Base-by-base conservation (phyloP, 1,284 basidiomycete species). In the Austropuccinia psidii region DNA sequence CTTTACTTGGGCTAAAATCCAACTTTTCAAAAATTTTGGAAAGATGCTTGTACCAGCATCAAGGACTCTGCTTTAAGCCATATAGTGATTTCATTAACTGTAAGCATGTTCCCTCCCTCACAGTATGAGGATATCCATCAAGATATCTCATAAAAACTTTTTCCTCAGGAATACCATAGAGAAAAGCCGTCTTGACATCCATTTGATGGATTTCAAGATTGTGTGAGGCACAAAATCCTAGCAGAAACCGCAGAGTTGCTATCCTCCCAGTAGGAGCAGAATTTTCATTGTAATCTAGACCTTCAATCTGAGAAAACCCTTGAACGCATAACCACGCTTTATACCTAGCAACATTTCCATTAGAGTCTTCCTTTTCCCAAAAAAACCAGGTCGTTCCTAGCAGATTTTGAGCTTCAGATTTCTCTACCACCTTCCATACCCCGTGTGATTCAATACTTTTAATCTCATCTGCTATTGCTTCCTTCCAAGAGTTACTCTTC, bases 121-220 rank as follows among this genome's bases (percentile, higher is more conserved):
- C 17, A 2, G 13, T 24, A 39, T 3, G n/a, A 33, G 2, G n/a
- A 29, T 21, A 29, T 35, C 57, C 57, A 19, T 33, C 19, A 7
- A 33, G 27, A 4, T n/a, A 33, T 33, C 37, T 39, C 7, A 60
- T 35, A 24, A 17, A 60, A n/a, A 60, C 19, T 19, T 33, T 39
- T 37, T 74, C 65, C 31, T 35, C 39, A 31, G 72, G 60, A 13
- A 57, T 66, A n/a, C 61, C 66, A 47, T 73, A 58, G 37, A 76
- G 65, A 52, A 75, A 75, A 8, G 75, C 73, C 4, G 54, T 54
- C 29, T 70, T 66, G 41, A 75, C 47, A 33, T 76, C 75, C 21
- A 31, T 57, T 50, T 75, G 75, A 19, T 41, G 45, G 37, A 75
- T n/a, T 19, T 62, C 52, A 39, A 72, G 60, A 33, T 72, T 58